Conservation (phyloP, 164 flowering plant species). For the Hamamelis virginiana region DNA sequence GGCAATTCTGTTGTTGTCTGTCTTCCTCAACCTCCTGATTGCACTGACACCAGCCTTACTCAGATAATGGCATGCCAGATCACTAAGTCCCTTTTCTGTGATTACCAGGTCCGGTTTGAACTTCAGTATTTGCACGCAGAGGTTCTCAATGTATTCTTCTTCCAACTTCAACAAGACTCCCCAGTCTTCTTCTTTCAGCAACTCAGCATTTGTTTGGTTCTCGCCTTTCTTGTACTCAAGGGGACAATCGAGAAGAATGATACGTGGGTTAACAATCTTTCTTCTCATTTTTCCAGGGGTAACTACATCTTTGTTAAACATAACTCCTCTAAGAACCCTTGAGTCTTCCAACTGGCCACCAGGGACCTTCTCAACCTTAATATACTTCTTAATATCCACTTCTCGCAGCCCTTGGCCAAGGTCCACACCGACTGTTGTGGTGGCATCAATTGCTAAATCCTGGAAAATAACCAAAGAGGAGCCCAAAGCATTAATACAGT, state of each 20-base stretch:
- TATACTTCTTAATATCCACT: slow-evolving; percentile 90
- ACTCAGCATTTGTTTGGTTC: slow-evolving; percentile 96
- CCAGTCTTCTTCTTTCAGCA: slow-evolving; percentile 95
- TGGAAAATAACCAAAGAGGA: slow-evolving; percentile 21
- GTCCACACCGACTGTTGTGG: slow-evolving; percentile 84
- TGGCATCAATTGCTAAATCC: slow-evolving; percentile 95
- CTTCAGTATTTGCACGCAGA: slow-evolving; percentile 74
- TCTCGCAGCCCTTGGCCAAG: slow-evolving; percentile 89
- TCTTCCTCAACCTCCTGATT: slow-evolving; percentile 86
- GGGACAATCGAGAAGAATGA: slow-evolving; percentile 87
- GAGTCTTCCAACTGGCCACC: slow-evolving; percentile 98
- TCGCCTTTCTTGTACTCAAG: slow-evolving; percentile 98
- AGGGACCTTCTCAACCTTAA: slow-evolving; percentile 92
- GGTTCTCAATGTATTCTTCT: slow-evolving; percentile 80
- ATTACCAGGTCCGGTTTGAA: slow-evolving; percentile 94
- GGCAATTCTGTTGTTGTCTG: slow-evolving; percentile 93
- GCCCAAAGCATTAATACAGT: not conserved
- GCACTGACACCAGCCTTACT: slow-evolving; percentile 98
- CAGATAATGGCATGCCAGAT: slow-evolving; percentile 88
- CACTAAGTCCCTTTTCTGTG: slow-evolving; percentile 95
- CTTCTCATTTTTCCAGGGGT: slow-evolving; percentile 98
- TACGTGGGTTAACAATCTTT: slow-evolving; percentile 84
- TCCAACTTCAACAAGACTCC: slow-evolving; percentile 78
- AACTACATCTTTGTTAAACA: slow-evolving; percentile 94
- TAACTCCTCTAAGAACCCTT: slow-evolving; percentile 83